Base-by-base conservation (phyloP, 768 basidiomycete species). In the Agaricus sinodeliciosus region DNA sequence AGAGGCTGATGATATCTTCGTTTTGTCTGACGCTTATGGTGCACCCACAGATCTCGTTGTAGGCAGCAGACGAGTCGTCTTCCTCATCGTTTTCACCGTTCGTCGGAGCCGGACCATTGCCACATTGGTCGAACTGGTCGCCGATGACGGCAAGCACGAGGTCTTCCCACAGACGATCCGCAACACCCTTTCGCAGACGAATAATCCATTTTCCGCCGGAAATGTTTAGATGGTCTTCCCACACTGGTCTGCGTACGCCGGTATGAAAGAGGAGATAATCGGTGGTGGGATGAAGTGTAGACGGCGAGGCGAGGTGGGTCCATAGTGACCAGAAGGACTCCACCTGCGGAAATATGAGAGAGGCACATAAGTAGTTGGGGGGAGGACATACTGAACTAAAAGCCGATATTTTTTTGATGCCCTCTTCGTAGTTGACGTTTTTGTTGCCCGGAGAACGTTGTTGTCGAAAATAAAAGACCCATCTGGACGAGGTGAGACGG, bases 301-400 rank as follows among this genome's bases (percentile, higher is more conserved):
- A 93, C 1, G 94, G 93, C 0, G 90, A 83, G 4, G 85, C 77
- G 25, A 98, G 79, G 66, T 97, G 95, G 3, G 94, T 93, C 77
- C 90, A 89, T 55, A 98, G 73, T 19, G 92, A 87, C 86, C 94
- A 95, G 68, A 94, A 96, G 35, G 92, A 94, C 71, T 97, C 95
- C 48, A 92, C 89, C 86, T 93, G 62, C 2, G 53, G 40, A 60
- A 55, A 41, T 11, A 53, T 41, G 4, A 35, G 31, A 26, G 45
- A 13, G 42, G 27, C 31, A n/a, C 39, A 25, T 31, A 51, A 22
- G 45, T 51, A 43, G 9, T 42, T 48, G 12, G 31, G 15, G 50
- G 35, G 48, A 48, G 15, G 9, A 74, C 84, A 48, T 56, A 91
- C 89, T 4, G 91, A 94, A 59, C 87, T 84, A 64, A 94, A 95